Conservation (phyloP, 2,329 filamentous ascomycete genomes). For the Botrytis paeoniae region DNA sequence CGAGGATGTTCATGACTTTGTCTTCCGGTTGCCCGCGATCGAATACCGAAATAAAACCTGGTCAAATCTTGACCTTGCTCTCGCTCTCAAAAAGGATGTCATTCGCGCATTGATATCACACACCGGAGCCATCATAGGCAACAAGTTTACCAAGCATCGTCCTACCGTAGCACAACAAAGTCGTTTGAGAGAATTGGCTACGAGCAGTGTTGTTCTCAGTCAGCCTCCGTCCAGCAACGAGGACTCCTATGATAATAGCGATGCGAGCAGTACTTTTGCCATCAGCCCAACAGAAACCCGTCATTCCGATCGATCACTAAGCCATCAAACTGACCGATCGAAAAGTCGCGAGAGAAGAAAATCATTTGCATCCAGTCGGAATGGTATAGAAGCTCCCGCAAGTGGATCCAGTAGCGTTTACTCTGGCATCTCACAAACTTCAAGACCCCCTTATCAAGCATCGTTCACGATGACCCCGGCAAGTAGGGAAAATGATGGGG, state of each 20-base stretch:
- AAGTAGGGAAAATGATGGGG: constrained; percentile 22
- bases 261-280: constrained; percentile 32
- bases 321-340: constrained; percentile 23
- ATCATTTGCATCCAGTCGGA: constrained; percentile 35
- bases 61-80: constrained; percentile 92
- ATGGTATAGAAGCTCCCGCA: constrained; percentile 26
- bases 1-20: constrained; percentile 95
- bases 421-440: constrained; percentile 26
- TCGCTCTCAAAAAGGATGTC: constrained; percentile 91
- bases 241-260: constrained; percentile 36
- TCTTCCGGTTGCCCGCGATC: constrained; percentile 89
- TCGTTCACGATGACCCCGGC: constrained; percentile 35
- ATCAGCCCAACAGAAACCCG: constrained; percentile 30
- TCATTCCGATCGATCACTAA: constrained; percentile 28
- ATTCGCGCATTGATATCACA: constrained; percentile 93
- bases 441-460: constrained; percentile 23
- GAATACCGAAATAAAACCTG: constrained; percentile 99
- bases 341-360: constrained; percentile 31
- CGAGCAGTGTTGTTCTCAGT: constrained; percentile 46
- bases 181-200: constrained; percentile 80
- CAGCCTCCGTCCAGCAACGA: constrained; percentile 33
- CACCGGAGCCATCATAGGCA: constrained; percentile 92
- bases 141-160: constrained; percentile 90
- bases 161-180: constrained; percentile 76
- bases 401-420: constrained; percentile 35